Percentiles rank a stretch among this genome's conserved stretches.
phyloP scores from a whole-genome alignment of 805 yeast species.

The Yarrowia yakushimensis region DNA sequence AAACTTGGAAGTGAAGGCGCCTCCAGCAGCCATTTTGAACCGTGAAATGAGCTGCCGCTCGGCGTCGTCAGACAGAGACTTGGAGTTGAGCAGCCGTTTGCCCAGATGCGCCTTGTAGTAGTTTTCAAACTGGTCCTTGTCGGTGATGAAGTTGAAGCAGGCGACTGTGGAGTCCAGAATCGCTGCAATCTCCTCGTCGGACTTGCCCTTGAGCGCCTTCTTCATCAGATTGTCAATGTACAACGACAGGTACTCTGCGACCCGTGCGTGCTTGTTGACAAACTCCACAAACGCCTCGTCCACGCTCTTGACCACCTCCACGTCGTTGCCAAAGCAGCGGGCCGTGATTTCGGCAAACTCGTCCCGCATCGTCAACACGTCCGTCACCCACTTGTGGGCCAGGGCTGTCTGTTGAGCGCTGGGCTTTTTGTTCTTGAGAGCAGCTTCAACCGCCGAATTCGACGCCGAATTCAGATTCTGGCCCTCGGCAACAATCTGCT shows the following conservation, averaged over 20 bases:
- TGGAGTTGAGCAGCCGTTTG: slow-evolving; percentile 60
- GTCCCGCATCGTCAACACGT: slow-evolving; percentile 50
- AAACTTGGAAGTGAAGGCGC: slow-evolving; percentile 70
- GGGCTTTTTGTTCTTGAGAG: slow-evolving; percentile 26
- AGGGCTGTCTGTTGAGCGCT: slow-evolving; percentile 42
- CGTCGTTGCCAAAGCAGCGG: slow-evolving; percentile 49
- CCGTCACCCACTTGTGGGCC: slow-evolving; percentile 68
- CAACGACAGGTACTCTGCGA: slow-evolving; percentile 54
- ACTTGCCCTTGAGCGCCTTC: slow-evolving; percentile 47
- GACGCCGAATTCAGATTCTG: slow-evolving; percentile 36
- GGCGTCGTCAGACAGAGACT: slow-evolving; percentile 50
- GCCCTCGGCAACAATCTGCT: slow-evolving; percentile 49
- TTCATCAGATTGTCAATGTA: slow-evolving; percentile 58
- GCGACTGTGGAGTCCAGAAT: slow-evolving; percentile 53
- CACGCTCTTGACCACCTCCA: slow-evolving; percentile 50
- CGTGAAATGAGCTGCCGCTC: slow-evolving; percentile 67
- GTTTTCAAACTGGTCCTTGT: slow-evolving; percentile 82
- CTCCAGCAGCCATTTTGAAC: slow-evolving; percentile 72
- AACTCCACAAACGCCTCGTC: slow-evolving; percentile 61
- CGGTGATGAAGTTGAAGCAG: slow-evolving; percentile 65
- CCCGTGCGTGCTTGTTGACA: slow-evolving; percentile 49
- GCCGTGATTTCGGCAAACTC: slow-evolving; percentile 50
- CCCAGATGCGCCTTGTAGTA: slow-evolving; percentile 85
- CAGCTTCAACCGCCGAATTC: slow-evolving; percentile 27
- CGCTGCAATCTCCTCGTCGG: slow-evolving; percentile 46